Evolutionary conservation across 192 early-diverging fungal species (phyloP).

Genomic region (Backusella liffmaniae): DNA sequence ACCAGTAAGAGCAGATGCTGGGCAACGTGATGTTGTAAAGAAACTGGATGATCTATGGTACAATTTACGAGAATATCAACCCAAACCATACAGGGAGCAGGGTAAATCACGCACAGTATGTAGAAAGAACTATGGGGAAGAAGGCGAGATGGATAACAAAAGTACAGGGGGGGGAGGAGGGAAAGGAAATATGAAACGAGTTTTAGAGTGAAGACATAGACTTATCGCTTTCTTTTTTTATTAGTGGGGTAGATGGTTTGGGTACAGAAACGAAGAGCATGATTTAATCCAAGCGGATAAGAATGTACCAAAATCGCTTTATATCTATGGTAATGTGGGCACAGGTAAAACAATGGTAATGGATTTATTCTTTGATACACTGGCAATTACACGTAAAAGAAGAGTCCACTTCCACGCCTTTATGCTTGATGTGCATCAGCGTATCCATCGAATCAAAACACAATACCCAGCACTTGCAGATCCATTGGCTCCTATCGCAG

Average conservation of each 20-base stretch:
- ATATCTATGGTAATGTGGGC: conserved; percentile 76
- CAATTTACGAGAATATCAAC: conserved; percentile 9
- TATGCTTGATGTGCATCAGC: conserved; percentile 90
- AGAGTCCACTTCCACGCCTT: conserved; percentile 98
- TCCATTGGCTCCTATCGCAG: conserved; percentile 73
- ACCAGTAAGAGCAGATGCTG: neutral
- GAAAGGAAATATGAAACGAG: neutral
- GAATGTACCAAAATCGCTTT: conserved; percentile 50
- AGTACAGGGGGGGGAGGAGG: neutral
- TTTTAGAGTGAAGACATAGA: neutral
- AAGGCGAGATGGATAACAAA: neutral
- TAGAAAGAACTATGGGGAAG: neutral
- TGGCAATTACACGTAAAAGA: conserved; percentile 69
- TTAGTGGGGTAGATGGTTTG: conserved; percentile 19
- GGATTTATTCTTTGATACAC: conserved; percentile 91
- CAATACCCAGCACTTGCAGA: conserved; percentile 52
- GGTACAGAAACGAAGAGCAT: neutral
- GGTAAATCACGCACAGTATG: conserved; percentile 5
- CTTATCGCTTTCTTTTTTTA: neutral
- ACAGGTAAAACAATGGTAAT: conserved; percentile 96
- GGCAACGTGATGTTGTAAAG: conserved; percentile 1
- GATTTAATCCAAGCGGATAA: neutral
- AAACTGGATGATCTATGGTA: conserved; percentile 11
- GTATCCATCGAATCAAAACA: conserved; percentile 61
- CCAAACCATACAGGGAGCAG: neutral